Percentiles rank a stretch among this genome's conserved stretches.
phyloP scores from a whole-genome alignment of 2,329 filamentous ascomycete species.

The Fusarium multiceps region DNA sequence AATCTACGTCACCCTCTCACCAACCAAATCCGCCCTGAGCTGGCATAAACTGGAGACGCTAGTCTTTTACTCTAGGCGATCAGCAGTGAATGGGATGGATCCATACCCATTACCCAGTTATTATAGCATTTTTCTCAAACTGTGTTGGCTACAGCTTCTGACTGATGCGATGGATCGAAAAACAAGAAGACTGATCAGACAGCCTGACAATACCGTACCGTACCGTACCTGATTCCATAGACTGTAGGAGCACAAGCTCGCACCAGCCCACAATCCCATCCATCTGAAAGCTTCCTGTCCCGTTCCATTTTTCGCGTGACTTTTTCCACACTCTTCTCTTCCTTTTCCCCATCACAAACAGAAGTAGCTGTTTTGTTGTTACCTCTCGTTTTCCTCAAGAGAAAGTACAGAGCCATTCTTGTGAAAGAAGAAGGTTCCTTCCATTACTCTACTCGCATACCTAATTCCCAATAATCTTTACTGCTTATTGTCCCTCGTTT shows the following conservation, averaged over 20 bases:
- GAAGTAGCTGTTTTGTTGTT: constrained; percentile 7
- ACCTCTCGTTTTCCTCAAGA: constrained; percentile 20
- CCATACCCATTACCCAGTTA: constrained; percentile 1
- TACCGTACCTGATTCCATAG: constrained; percentile 1
- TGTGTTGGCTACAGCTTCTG: constrained; percentile 1
- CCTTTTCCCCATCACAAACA: neutral
- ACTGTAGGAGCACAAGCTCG: constrained; percentile 5
- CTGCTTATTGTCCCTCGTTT: constrained; percentile 20
- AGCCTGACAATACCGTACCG: neutral
- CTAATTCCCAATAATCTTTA: neutral
- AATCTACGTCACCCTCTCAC: constrained; percentile 26
- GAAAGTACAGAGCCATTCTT: neutral
- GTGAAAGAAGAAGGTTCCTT: constrained; percentile 5
- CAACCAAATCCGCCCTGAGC: constrained; percentile 12
- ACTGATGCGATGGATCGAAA: neutral
- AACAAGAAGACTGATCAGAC: neutral
- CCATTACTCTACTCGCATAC: neutral
- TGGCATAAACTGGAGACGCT: constrained; percentile 25
- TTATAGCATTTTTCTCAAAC: constrained; percentile 7
- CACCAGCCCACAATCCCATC: neutral
- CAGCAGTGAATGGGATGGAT: constrained; percentile 19
- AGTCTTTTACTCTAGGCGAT: constrained; percentile 24
- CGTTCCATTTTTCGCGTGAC: constrained; percentile 9
- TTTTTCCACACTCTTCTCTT: constrained; percentile 1
- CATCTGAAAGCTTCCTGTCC: neutral